Conservation (phyloP, 345 rosid species). For the Lenwebbia sp. region DNA sequence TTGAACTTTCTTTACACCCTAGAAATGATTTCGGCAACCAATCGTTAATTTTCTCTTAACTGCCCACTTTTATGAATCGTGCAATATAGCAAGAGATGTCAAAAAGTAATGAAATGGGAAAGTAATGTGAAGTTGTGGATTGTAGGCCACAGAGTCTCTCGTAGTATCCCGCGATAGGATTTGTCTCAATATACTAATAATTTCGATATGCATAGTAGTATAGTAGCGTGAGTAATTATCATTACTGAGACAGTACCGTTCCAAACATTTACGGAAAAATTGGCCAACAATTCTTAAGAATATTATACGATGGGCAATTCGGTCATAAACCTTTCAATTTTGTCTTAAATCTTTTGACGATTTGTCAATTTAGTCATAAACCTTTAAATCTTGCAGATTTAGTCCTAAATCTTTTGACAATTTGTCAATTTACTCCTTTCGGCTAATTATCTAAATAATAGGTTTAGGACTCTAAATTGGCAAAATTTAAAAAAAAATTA, state of each 20-base stretch:
- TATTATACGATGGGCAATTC: no score
- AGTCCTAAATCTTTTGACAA: no score
- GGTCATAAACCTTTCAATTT: no score
- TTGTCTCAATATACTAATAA: background rate
- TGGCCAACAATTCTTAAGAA: no score
- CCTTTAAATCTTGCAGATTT: no score
- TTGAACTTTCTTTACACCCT: background rate
- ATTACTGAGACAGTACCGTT: background rate
- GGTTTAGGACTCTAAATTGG: no score
- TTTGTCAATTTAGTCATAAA: no score
- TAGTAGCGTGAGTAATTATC: background rate
- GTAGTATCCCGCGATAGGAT: background rate
- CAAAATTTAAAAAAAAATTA: no score
- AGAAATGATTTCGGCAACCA: background rate
- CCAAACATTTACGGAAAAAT: background rate
- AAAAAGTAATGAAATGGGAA: background rate
- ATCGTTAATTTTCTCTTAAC: background rate
- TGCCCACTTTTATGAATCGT: background rate
- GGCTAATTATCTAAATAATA: no score
- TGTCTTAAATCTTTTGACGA: no score
- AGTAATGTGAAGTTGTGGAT: background rate
- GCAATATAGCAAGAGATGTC: background rate
- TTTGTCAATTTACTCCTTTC: no score
- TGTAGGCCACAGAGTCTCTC: background rate
- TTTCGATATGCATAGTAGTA: background rate